Conservation (phyloP, 208 protist genomes). For the Acanthamoeba polyphaga region DNA sequence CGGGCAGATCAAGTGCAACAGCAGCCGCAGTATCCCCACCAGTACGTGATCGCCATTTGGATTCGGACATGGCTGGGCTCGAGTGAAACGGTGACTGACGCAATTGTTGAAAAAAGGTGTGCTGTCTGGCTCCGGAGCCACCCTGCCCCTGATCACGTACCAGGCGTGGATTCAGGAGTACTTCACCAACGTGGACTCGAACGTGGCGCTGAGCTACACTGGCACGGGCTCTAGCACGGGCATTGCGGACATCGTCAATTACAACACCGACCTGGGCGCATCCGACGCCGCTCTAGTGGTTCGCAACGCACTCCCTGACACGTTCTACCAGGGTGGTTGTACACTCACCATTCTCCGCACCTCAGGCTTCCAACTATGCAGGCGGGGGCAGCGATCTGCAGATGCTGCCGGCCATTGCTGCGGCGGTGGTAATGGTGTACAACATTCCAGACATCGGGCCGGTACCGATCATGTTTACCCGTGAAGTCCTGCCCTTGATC, state of each 20-base stretch:
- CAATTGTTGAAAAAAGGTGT: background rate
- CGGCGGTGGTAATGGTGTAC: conserved; percentile 43
- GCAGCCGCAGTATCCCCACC: background rate
- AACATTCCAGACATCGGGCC: background rate
- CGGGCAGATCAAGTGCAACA: background rate
- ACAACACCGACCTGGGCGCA: conserved; percentile 28
- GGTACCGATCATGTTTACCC: background rate
- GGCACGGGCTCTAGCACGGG: conserved; percentile 38
- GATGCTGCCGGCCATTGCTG: conserved; percentile 43
- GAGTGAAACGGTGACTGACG: background rate
- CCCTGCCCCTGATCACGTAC: background rate
- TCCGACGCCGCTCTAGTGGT: conserved; percentile 7
- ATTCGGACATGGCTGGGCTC: background rate
- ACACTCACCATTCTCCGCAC: background rate
- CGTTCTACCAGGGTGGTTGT: background rate
- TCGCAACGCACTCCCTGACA: no score
- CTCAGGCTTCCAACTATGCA: background rate
- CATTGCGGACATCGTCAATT: background rate
- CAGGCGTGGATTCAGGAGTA: conserved; percentile 35
- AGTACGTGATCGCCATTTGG: background rate
- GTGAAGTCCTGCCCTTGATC: conserved; percentile 18
- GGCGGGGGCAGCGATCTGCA: background rate
- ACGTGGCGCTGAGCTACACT: background rate
- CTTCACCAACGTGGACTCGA: background rate
- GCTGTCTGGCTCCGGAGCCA: background rate